Evolutionary conservation across 208 protist genomes (phyloP).

Genomic region (Crithidia brevicula): DNA sequence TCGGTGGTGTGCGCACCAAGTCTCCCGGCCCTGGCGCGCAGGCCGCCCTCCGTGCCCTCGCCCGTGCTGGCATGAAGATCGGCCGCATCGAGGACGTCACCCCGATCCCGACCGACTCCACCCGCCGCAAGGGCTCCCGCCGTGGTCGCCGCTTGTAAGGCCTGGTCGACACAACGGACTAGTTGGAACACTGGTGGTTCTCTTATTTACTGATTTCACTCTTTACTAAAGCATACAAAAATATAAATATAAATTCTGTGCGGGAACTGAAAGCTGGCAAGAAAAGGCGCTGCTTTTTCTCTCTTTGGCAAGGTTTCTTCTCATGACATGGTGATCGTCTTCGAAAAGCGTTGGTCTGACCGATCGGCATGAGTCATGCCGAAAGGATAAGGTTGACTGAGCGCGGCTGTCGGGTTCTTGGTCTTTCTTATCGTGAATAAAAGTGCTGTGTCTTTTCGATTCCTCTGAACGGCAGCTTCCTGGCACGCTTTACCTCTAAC

Average conservation of each 20-base stretch:
- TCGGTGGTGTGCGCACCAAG: conserved; percentile 98
- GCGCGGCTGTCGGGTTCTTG: too few relatives aligned
- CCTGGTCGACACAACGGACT: background rate
- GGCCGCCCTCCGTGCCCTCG: conserved; percentile 99
- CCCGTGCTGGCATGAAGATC: conserved; percentile 99
- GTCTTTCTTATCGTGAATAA: too few relatives aligned
- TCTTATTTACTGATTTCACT: conserved; percentile 64
- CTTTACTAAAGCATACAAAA: conserved; percentile 43
- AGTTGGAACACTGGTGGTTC: conserved; percentile 12
- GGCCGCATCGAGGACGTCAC: conserved; percentile 99
- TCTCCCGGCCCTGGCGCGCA: conserved; percentile 99
- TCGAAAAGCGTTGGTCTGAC: too few relatives aligned
- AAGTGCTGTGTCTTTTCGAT: too few relatives aligned
- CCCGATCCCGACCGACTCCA: conserved; percentile 99
- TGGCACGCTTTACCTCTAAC: too few relatives aligned
- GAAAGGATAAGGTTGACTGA: too few relatives aligned
- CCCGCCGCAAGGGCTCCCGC: conserved; percentile 98
- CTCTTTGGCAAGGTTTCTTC: too few relatives aligned
- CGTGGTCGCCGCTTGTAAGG: conserved; percentile 90
- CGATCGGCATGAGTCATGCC: too few relatives aligned
- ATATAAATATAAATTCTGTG: background rate
- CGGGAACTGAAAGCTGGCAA: background rate
- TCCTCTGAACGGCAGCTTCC: too few relatives aligned
- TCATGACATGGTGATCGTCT: too few relatives aligned
- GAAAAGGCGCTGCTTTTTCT: too few relatives aligned